Percentiles rank a stretch among this genome's conserved stretches.
phyloP scores from a whole-genome alignment of 441 rosid genomes.

The Gossypium armourianum region DNA sequence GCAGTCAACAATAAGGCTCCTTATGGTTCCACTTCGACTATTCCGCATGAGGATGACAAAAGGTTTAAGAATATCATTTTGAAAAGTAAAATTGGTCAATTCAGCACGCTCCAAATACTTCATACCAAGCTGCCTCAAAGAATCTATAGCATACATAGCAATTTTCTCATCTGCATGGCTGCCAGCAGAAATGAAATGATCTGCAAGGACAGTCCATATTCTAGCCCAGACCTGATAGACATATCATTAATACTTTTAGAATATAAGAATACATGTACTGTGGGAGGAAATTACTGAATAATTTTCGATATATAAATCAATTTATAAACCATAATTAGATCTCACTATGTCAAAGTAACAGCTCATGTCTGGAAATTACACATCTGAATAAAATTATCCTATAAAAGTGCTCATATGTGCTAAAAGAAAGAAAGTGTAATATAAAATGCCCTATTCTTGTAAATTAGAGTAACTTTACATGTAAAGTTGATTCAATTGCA shows the following conservation, averaged over 20 bases:
- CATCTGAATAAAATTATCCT: neutral
- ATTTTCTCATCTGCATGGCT: slow-evolving; percentile 94
- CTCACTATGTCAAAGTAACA: neutral
- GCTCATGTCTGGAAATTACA: neutral
- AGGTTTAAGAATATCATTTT: slow-evolving; percentile 97
- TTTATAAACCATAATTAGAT: slow-evolving; percentile 3
- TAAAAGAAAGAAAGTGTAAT: neutral
- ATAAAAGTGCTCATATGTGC: neutral
- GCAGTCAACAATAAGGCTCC: slow-evolving; percentile 95
- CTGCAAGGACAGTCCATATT: slow-evolving; percentile 94
- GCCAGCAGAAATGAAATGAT: slow-evolving; percentile 96
- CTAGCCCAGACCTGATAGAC: slow-evolving; percentile 90
- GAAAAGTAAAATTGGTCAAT: slow-evolving; percentile 89
- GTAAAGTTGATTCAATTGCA: neutral
- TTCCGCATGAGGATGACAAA: slow-evolving; percentile 92
- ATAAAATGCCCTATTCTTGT: neutral
- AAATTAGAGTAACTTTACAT: neutral
- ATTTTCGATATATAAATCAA: neutral
- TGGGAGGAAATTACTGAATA: slow-evolving; percentile 7
- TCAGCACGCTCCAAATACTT: slow-evolving; percentile 96
- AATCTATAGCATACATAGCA: slow-evolving; percentile 98
- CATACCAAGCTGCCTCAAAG: slow-evolving; percentile 94
- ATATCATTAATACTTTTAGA: slow-evolving; percentile 19
- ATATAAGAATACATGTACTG: neutral
- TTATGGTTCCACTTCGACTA: slow-evolving; percentile 71